These are phyloP conservation scores for Batkoa obscura DNA, from an alignment of 371 early-diverging fungal species.

Conservation along the genomic window DNA sequence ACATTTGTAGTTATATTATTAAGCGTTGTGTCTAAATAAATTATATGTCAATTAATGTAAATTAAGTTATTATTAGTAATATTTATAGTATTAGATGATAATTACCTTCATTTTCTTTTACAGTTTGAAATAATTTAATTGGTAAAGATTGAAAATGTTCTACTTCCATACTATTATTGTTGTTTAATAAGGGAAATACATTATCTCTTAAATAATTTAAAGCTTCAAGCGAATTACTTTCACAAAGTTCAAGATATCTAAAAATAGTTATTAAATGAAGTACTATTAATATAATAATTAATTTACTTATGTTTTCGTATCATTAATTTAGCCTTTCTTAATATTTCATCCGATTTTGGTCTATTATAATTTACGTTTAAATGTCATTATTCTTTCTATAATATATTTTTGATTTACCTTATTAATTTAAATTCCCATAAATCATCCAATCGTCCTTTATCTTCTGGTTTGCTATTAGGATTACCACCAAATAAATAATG, in stretches of 20 bases:
- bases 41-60: neutral
- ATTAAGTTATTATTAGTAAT: neutral
- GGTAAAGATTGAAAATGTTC: conserved; percentile 35
- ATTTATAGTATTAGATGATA: too few species aligned
- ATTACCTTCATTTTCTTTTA: neutral
- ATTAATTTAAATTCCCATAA: conserved; percentile 60
- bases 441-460: conserved; percentile 48
- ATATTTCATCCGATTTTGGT: conserved; percentile 31
- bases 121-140: conserved; percentile 11
- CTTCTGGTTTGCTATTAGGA: conserved; percentile 37
- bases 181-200: conserved; percentile 42
- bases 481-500: conserved; percentile 83
- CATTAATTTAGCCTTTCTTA: conserved; percentile 33
- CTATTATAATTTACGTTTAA: conserved; percentile 14
- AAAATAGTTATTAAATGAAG: too few species aligned
- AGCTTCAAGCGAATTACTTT: conserved; percentile 20
- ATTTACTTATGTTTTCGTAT: conserved; percentile 35
- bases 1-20: neutral
- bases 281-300: too few species aligned
- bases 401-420: conserved; percentile 19
- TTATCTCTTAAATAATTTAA: conserved; percentile 45
- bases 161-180: conserved; percentile 33
- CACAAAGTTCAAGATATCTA: conserved; percentile 6
- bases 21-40: neutral
- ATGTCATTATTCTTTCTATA: neutral